Conservation (phyloP, 345 rosid genomes). For the Populus davidiana region DNA sequence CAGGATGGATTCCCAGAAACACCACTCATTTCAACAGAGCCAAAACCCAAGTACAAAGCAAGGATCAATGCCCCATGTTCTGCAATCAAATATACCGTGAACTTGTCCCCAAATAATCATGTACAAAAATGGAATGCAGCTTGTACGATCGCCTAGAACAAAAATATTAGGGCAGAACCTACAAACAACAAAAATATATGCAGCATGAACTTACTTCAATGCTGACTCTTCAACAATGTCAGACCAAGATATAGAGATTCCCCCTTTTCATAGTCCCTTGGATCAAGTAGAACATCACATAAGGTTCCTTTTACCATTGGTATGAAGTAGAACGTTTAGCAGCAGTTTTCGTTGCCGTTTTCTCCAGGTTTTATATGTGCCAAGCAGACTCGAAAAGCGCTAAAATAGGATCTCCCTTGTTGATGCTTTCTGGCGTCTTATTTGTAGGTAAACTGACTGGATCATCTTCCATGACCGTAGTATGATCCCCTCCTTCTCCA, state of each 20-base stretch:
- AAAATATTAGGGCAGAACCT: not conserved
- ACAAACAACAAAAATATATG: not conserved
- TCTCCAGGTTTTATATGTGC: constrained; percentile 39
- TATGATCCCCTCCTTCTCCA: not conserved
- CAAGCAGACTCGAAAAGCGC: constrained; percentile 55
- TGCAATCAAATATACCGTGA: not conserved
- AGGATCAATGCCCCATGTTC: not conserved
- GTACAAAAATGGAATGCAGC: no score
- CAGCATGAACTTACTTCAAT: not conserved
- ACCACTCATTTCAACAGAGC: not conserved
- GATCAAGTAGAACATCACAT: not conserved
- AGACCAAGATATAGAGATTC: not conserved
- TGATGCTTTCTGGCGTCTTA: constrained; percentile 13
- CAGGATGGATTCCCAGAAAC: not conserved
- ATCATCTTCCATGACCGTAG: not conserved
- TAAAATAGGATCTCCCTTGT: constrained; percentile 37
- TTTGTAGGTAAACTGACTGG: not conserved
- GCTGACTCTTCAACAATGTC: not conserved
- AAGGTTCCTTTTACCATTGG: not conserved
- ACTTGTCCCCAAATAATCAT: no score
- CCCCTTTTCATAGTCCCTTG: not conserved
- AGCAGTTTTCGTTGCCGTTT: constrained; percentile 9
- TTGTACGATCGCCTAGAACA: not conserved
- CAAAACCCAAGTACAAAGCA: not conserved
- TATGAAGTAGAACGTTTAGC: constrained; percentile 23